A percentile compares a stretch with the other conserved stretches of the same genome.
Conservation (phyloP, 768 basidiomycete genomes). For the Suillus paluster region DNA sequence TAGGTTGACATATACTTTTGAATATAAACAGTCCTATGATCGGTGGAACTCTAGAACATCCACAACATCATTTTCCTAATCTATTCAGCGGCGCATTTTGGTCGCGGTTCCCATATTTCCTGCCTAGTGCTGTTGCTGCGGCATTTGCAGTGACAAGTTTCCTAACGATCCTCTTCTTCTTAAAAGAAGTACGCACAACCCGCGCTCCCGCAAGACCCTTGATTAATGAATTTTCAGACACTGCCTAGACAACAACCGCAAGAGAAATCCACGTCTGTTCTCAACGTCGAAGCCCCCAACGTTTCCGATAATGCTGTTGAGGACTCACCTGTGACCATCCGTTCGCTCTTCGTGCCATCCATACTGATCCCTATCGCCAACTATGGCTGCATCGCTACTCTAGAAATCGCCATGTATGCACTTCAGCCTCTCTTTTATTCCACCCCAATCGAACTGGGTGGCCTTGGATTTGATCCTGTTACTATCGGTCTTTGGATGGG, state of each 20-base stretch:
- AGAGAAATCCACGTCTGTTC: background rate
- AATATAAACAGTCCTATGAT: conserved; percentile 62
- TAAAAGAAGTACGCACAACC: conserved; percentile 33
- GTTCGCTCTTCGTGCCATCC: conserved; percentile 30
- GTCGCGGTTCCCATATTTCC: conserved; percentile 54
- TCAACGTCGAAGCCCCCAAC: background rate
- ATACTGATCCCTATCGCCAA: conserved; percentile 40
- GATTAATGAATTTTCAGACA: background rate
- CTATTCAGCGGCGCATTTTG: conserved; percentile 54
- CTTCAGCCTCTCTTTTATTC: conserved; percentile 46
- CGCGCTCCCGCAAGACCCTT: too few species aligned
- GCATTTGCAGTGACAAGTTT: conserved; percentile 30
- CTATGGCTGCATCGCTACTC: conserved; percentile 40
- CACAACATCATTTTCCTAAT: conserved; percentile 58
- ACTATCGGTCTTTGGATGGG: conserved; percentile 43
- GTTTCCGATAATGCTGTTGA: background rate
- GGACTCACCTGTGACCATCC: conserved; percentile 25
- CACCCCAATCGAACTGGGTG: conserved; percentile 39
- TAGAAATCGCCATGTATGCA: conserved; percentile 39
- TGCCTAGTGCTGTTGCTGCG: conserved; percentile 43
- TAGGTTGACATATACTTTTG: conserved; percentile 14
- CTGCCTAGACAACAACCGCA: conserved; percentile 20
- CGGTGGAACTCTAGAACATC: conserved; percentile 58
- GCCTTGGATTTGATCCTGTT: conserved; percentile 40
- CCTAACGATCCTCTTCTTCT: conserved; percentile 21